Evolutionary conservation across 1,284 basidiomycete genomes (phyloP).

Genomic region (Pyrrhoderma lamaoense): DNA sequence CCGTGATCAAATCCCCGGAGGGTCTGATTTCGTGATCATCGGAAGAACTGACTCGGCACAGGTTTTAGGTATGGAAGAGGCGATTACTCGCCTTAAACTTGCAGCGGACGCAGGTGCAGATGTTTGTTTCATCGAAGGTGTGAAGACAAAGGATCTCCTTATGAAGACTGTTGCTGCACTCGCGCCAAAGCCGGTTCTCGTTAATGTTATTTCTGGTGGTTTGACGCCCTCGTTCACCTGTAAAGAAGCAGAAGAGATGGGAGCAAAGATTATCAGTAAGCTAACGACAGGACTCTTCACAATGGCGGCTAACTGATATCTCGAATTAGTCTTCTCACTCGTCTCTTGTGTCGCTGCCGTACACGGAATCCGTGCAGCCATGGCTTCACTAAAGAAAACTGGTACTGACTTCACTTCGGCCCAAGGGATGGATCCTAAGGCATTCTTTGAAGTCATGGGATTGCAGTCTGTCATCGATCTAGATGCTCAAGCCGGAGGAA

Average conservation of each 20-base stretch:
- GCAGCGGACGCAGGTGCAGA: constrained; percentile 74
- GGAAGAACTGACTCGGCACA: constrained; percentile 80
- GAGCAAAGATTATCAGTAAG: constrained; percentile 71
- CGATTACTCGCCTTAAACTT: constrained; percentile 57
- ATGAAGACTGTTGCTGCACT: constrained; percentile 56
- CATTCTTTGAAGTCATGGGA: constrained; percentile 71
- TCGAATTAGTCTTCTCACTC: constrained; percentile 49
- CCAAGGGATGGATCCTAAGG: constrained; percentile 68
- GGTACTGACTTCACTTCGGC: constrained; percentile 64
- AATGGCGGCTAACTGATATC: neutral
- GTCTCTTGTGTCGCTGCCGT: constrained; percentile 68
- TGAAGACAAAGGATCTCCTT: constrained; percentile 61
- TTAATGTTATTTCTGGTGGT: constrained; percentile 73
- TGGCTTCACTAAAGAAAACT: constrained; percentile 67
- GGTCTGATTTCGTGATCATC: constrained; percentile 74
- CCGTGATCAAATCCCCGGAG: constrained; percentile 61
- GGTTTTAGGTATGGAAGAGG: constrained; percentile 76
- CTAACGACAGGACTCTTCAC: constrained; percentile 7
- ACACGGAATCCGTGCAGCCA: constrained; percentile 63
- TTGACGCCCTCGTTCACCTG: constrained; percentile 67
- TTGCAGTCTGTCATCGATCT: constrained; percentile 49
- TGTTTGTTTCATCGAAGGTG: constrained; percentile 81
- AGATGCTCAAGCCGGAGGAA: constrained; percentile 54
- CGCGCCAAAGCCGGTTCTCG: constrained; percentile 65
- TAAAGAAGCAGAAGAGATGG: constrained; percentile 57